Evolutionary conservation across 805 yeast genomes (phyloP).

Genomic region (Trichomonascus vanleenenianus): DNA sequence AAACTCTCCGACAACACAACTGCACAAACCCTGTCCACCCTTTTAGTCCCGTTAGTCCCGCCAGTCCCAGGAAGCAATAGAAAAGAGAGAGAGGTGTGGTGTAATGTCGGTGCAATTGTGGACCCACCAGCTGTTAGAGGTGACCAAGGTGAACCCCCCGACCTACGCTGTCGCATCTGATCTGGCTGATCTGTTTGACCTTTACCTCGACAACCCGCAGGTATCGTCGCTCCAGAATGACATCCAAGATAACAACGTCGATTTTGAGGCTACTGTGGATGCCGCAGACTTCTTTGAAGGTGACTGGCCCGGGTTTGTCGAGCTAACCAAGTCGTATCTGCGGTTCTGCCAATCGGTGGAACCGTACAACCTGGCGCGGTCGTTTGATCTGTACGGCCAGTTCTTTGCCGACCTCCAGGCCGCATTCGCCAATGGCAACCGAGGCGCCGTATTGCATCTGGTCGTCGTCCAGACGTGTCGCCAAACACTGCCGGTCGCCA

Average conservation of each 20-base stretch:
- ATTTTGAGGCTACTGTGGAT: constrained; percentile 22
- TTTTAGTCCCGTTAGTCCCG: background rate
- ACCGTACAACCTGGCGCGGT: constrained; percentile 42
- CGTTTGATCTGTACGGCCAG: constrained; percentile 45
- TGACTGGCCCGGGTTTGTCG: constrained; percentile 40
- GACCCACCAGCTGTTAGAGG: constrained; percentile 7
- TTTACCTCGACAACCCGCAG: constrained; percentile 28
- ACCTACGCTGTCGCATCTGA: constrained; percentile 1
- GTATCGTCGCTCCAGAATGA: constrained; percentile 33
- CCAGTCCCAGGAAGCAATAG: no score
- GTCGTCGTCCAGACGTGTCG: constrained; percentile 10
- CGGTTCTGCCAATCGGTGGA: constrained; percentile 41
- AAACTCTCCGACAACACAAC: no score
- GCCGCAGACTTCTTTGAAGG: constrained; percentile 27
- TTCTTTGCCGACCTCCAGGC: constrained; percentile 36
- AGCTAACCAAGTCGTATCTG: constrained; percentile 41
- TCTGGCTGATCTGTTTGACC: constrained; percentile 19
- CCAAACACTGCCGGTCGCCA: constrained; percentile 12
- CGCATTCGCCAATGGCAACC: constrained; percentile 25
- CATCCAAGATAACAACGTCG: constrained; percentile 17
- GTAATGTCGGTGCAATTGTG: constrained; percentile 14
- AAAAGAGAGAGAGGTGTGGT: background rate
- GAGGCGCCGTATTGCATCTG: constrained; percentile 23
- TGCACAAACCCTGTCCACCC: background rate
- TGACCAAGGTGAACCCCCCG: background rate